Conservation (phyloP, 225 moss, liverwort and hornwort genomes). For the Takakia lepidozioides region DNA sequence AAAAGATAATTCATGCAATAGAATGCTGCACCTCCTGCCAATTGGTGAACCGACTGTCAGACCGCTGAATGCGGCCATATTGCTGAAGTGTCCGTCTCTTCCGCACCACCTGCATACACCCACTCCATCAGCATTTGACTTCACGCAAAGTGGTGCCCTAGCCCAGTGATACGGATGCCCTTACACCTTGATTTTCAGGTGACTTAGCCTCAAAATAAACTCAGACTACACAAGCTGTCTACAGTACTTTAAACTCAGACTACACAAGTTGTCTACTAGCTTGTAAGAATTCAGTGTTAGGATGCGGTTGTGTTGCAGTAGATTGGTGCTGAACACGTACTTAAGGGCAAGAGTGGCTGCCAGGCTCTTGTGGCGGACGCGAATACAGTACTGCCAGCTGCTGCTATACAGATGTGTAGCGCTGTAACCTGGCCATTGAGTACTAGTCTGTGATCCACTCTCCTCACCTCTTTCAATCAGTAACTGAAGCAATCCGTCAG, state of each 20-base stretch:
- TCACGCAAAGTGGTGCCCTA: no score
- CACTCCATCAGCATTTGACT: no score
- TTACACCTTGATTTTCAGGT: no score
- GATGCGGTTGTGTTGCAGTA: no score
- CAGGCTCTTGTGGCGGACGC: slow-evolving; percentile 79
- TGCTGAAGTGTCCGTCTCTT: slow-evolving; percentile 77
- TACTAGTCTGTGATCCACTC: slow-evolving; percentile 45
- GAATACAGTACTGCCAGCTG: slow-evolving; percentile 99
- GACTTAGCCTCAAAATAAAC: no score
- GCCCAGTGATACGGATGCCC: no score
- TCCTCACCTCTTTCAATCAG: slow-evolving; percentile 86
- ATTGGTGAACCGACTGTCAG: slow-evolving; percentile 76
- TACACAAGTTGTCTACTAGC: background rate
- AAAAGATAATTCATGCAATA: no score
- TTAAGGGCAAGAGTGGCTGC: slow-evolving; percentile 87
- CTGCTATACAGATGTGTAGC: slow-evolving; percentile 58
- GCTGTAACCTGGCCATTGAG: slow-evolving; percentile 64
- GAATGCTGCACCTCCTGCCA: slow-evolving; percentile 80
- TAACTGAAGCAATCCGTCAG: slow-evolving; percentile 77
- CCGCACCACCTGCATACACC: slow-evolving; percentile 57
- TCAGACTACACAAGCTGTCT: no score
- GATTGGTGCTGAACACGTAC: slow-evolving; percentile 25
- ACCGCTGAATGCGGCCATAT: slow-evolving; percentile 86
- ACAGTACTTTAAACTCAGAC: no score
- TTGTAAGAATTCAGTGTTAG: background rate